These are phyloP conservation scores for Flaveria floridana DNA, from an alignment of 140 eudicot species.

Conservation along the genomic window DNA sequence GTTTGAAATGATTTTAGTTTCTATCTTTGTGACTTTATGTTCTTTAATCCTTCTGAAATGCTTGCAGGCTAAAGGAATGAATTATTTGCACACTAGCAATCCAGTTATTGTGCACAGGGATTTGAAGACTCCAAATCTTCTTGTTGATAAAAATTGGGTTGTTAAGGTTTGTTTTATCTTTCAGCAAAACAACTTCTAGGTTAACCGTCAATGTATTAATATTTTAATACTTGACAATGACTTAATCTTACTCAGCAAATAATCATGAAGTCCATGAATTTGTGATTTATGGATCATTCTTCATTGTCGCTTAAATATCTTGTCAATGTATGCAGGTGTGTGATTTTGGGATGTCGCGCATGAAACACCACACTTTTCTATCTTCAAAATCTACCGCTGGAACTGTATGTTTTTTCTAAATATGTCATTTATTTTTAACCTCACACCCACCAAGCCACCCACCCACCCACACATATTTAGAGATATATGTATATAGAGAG, in stretches of 20 bases:
- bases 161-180: constrained; percentile 70
- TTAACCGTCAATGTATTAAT: background rate
- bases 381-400: constrained; percentile 97
- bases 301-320: background rate
- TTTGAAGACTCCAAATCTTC: constrained; percentile 92
- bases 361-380: constrained; percentile 88
- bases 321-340: constrained; percentile 56
- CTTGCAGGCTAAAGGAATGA: constrained; percentile 94
- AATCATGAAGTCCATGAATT: background rate
- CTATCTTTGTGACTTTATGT: background rate
- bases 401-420: constrained; percentile 57
- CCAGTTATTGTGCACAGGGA: constrained; percentile 97
- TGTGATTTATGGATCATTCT: background rate
- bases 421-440: constrained; percentile 13
- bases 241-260: background rate
- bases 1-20: background rate
- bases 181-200: background rate
- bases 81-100: constrained; percentile 87
- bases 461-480: background rate
- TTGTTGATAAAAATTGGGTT: constrained; percentile 98
- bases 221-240: background rate
- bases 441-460: background rate
- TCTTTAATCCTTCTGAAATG: constrained; percentile 1
- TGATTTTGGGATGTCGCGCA: constrained; percentile 96
- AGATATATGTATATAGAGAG: background rate